Evolutionary conservation across 2,329 filamentous ascomycete genomes (phyloP).

Genomic region (Bertia moriformis): DNA sequence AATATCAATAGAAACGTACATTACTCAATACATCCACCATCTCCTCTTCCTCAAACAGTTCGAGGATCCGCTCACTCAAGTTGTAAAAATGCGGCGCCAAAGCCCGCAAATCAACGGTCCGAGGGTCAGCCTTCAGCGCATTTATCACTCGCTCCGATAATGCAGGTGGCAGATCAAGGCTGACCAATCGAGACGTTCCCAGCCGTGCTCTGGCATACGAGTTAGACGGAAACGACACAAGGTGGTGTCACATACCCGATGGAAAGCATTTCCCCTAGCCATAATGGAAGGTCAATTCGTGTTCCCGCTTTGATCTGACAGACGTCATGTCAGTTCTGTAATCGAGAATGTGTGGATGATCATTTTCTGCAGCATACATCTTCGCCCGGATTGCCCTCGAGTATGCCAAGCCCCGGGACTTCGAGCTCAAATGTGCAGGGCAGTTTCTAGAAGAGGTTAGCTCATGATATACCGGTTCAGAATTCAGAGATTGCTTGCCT

Average conservation of each 20-base stretch:
- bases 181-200: conserved; percentile 17
- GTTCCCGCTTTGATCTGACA: conserved; percentile 43
- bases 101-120: conserved; percentile 48
- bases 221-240: background rate
- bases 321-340: conserved; percentile 38
- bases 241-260: conserved; percentile 20
- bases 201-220: background rate
- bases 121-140: conserved; percentile 55
- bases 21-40: conserved; percentile 30
- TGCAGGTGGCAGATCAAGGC: conserved; percentile 48
- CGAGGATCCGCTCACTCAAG: conserved; percentile 48
- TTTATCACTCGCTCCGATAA: conserved; percentile 53
- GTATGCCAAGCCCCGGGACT: conserved; percentile 50
- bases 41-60: conserved; percentile 52
- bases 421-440: conserved; percentile 60
- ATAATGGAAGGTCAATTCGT: conserved; percentile 54
- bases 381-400: conserved; percentile 23
- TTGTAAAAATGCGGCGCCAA: conserved; percentile 56
- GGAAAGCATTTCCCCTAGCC: conserved; percentile 58
- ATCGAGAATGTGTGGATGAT: background rate
- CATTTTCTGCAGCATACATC: background rate
- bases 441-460: conserved; percentile 35
- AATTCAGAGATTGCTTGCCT: conserved; percentile 16
- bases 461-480: background rate
- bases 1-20: background rate